Percentiles rank a stretch among this genome's conserved stretches.
phyloP scores from a whole-genome alignment of 257 asterid genomes.

The Fraxinus pennsylvanica region DNA sequence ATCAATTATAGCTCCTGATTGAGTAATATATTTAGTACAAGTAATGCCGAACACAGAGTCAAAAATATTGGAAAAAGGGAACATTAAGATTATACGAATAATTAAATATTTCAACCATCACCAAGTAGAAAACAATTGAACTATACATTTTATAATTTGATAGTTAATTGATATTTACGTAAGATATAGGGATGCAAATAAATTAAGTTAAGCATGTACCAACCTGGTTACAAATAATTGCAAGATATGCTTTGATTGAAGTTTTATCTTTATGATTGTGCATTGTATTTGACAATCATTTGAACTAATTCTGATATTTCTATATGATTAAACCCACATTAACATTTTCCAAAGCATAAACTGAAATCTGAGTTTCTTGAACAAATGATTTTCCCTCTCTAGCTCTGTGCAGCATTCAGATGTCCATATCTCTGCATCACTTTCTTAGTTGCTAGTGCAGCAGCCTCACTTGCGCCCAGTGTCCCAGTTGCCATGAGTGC shows the following conservation, averaged over 20 bases:
- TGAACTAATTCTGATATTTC: neutral
- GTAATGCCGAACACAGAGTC: no score
- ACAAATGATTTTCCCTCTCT: slow-evolving; percentile 11
- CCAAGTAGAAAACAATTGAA: no score
- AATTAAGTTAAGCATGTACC: no score
- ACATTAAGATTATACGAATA: no score
- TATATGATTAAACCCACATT: neutral
- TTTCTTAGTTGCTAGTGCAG: slow-evolving; percentile 81
- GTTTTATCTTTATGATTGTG: neutral
- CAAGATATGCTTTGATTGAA: neutral
- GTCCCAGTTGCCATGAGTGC: slow-evolving; percentile 91
- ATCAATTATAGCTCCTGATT: no score
- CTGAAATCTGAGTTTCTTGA: neutral
- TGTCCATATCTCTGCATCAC: slow-evolving; percentile 86
- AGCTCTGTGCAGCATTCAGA: slow-evolving; percentile 54
- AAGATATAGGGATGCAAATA: no score
- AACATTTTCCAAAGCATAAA: neutral
- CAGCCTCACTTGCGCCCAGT: slow-evolving; percentile 90
- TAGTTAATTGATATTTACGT: no score
- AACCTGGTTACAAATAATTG: no score
- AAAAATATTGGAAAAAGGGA: no score
- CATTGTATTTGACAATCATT: neutral
- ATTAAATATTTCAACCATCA: no score
- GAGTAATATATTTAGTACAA: no score
- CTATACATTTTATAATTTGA: no score